phyloP scores from a whole-genome alignment of 2,329 filamentous ascomycete genomes.

The Colletotrichum lini region DNA sequence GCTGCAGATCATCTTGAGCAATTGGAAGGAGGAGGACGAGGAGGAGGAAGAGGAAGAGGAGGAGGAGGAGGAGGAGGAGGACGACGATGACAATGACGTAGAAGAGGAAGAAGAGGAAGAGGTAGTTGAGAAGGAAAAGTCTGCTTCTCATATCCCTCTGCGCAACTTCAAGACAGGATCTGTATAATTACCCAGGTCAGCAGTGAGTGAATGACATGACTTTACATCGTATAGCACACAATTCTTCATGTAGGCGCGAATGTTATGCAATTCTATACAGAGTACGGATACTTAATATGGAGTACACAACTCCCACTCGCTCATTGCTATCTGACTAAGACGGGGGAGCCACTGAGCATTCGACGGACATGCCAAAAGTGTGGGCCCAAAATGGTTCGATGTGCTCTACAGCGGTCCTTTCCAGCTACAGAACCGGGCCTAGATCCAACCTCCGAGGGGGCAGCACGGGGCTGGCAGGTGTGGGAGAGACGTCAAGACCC shows the following conservation, averaged over 20 bases:
- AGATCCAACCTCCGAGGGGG: conserved; percentile 5
- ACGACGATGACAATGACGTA: neutral
- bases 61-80: no score
- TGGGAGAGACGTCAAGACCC: conserved; percentile 1
- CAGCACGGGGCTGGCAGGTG: conserved; percentile 32
- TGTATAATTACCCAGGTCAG: no score
- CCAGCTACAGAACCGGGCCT: conserved; percentile 30
- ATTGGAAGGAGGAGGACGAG: no score
- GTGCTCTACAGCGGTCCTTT: conserved; percentile 5
- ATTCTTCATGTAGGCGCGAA: no score
- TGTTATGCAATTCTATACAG: neutral
- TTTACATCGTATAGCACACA: no score
- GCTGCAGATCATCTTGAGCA: no score
- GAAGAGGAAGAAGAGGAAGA: neutral
- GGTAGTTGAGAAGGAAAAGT: neutral
- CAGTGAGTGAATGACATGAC: no score
- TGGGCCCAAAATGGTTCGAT: conserved; percentile 36
- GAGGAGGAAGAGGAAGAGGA: no score
- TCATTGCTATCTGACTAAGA: neutral
- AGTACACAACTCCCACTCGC: neutral
- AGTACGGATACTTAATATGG: no score
- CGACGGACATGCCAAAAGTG: conserved; percentile 16
- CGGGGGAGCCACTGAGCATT: conserved; percentile 11
- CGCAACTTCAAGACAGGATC: neutral
- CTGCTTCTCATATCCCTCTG: neutral